A percentile compares a stretch with the other conserved stretches of the same genome.
These are phyloP conservation scores for Acacia melanoxylon DNA, from an alignment of 306 rosid species.

Conservation along the genomic window DNA sequence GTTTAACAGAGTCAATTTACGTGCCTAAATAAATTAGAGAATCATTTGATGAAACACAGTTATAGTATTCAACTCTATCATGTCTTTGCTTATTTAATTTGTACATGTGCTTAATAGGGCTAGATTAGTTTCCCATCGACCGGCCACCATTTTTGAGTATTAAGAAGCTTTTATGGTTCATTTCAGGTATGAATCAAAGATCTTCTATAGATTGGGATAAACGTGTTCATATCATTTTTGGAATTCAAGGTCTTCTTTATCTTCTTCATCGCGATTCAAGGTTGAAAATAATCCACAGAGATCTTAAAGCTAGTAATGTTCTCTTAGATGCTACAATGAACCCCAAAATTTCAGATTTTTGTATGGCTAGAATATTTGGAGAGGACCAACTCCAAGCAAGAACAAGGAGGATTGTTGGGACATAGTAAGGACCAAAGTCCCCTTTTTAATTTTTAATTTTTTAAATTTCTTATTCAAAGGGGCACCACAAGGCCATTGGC, in stretches of 20 bases:
- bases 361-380: constrained; percentile 30
- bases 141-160: not conserved
- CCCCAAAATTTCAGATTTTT: constrained; percentile 39
- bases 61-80: not conserved
- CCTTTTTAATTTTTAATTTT: too few species aligned
- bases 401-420: constrained; percentile 8
- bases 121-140: not conserved
- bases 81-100: not conserved
- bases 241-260: constrained; percentile 27
- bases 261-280: constrained; percentile 39
- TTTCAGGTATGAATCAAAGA: not conserved
- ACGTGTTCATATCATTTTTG: constrained; percentile 11
- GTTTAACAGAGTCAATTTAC: not conserved
- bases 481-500: too few species aligned
- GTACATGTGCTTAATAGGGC: not conserved
- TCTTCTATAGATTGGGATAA: not conserved
- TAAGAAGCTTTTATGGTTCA: not conserved
- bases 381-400: constrained; percentile 15
- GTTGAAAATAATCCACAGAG: not conserved
- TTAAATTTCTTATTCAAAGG: too few species aligned
- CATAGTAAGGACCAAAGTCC: not conserved
- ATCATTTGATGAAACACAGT: not conserved
- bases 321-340: constrained; percentile 8
- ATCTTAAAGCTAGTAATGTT: not conserved
- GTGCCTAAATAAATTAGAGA: not conserved